Evolutionary conservation across 2,329 filamentous ascomycete genomes (phyloP).

Genomic region (Penicillium sp.): DNA sequence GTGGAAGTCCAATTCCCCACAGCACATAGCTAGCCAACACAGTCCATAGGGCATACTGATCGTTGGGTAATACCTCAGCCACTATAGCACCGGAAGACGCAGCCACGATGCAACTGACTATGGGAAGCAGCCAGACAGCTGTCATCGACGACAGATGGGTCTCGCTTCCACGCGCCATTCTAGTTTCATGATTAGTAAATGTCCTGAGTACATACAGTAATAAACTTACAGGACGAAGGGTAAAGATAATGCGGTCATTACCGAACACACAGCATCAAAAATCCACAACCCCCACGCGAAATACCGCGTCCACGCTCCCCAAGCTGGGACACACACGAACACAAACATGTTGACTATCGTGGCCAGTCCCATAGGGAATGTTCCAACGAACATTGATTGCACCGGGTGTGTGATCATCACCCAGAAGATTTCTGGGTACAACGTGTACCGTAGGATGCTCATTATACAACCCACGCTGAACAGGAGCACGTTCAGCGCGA

Average conservation of each 20-base stretch:
- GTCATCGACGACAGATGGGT: constrained; percentile 62
- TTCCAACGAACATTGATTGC: constrained; percentile 70
- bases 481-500: constrained; percentile 42
- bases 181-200: constrained; percentile 7
- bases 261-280: constrained; percentile 57
- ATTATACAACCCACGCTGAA: constrained; percentile 47
- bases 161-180: constrained; percentile 30
- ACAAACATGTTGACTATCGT: constrained; percentile 70
- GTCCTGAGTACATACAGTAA: neutral
- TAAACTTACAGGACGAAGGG: constrained; percentile 59
- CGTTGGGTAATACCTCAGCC: constrained; percentile 60
- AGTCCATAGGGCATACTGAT: constrained; percentile 63
- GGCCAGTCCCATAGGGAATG: constrained; percentile 69
- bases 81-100: constrained; percentile 66
- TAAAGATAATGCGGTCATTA: constrained; percentile 59
- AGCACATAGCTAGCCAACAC: constrained; percentile 69
- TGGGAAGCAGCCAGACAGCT: constrained; percentile 68
- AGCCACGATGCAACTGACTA: constrained; percentile 69
- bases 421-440: constrained; percentile 68
- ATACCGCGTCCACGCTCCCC: constrained; percentile 61
- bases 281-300: constrained; percentile 64
- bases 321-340: constrained; percentile 62
- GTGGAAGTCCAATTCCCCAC: constrained; percentile 66
- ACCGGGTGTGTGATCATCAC: constrained; percentile 69
- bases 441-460: constrained; percentile 62